Percentiles rank a stretch among this genome's conserved stretches.
Evolutionary conservation across 2,329 filamentous ascomycete species (phyloP).

Genomic region (Alternaria sp.): DNA sequence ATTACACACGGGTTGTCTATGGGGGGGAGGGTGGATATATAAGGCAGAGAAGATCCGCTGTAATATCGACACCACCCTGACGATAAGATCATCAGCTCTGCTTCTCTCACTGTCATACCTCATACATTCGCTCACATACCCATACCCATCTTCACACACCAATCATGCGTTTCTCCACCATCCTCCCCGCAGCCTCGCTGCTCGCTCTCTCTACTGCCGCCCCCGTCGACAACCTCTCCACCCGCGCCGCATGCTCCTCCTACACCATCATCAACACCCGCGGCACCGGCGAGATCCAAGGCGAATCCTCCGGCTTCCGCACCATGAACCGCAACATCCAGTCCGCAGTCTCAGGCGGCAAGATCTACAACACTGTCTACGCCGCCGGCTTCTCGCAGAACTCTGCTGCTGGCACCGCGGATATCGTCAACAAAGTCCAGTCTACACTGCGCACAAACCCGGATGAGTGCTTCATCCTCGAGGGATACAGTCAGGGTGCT

Average conservation of each 20-base stretch:
- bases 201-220: conserved; percentile 15
- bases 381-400: conserved; percentile 36
- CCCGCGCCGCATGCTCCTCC: conserved; percentile 15
- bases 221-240: conserved; percentile 12
- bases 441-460: conserved; percentile 29
- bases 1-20: not conserved
- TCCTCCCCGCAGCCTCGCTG: conserved; percentile 13
- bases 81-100: not conserved
- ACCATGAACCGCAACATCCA: conserved; percentile 43
- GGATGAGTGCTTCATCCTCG: conserved; percentile 45
- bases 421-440: conserved; percentile 43
- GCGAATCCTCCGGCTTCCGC: conserved; percentile 31
- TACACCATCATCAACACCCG: conserved; percentile 35
- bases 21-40: not conserved
- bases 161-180: conserved; percentile 20
- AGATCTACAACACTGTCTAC: conserved; percentile 46
- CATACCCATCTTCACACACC: not conserved
- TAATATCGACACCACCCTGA: not conserved
- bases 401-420: conserved; percentile 1
- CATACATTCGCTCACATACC: not conserved
- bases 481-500: conserved; percentile 49
- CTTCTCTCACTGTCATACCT: not conserved
- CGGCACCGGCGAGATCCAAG: conserved; percentile 26
- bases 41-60: not conserved
- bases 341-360: conserved; percentile 38